These are phyloP conservation scores for Thamnidium elegans DNA, from an alignment of 192 early-diverging fungal species.

Conservation along the genomic window DNA sequence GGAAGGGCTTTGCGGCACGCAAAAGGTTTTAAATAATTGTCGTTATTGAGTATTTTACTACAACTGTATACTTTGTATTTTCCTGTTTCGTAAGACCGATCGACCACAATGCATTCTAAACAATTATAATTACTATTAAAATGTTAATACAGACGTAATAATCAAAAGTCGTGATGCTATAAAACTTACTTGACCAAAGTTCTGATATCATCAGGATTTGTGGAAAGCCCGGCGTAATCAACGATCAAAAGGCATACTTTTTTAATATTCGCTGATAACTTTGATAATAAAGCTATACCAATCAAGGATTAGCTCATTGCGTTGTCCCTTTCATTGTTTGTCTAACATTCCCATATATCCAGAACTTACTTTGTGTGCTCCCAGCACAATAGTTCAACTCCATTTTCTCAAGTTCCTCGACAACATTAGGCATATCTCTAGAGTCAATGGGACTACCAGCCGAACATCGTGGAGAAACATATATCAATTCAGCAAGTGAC, in stretches of 20 bases:
- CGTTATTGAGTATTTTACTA: constrained; percentile 4
- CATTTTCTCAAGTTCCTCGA: constrained; percentile 15
- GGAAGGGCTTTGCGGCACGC: background rate
- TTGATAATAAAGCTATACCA: background rate
- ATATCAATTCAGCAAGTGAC: constrained; percentile 9
- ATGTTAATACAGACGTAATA: background rate
- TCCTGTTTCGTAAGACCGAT: constrained; percentile 8
- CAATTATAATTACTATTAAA: constrained; percentile 2
- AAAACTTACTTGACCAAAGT: constrained; percentile 3
- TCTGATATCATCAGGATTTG: background rate
- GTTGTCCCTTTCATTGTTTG: background rate
- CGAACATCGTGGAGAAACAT: constrained; percentile 6
- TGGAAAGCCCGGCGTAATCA: constrained; percentile 6
- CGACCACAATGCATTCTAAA: constrained; percentile 13
- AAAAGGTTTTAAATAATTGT: constrained; percentile 2
- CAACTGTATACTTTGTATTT: constrained; percentile 13
- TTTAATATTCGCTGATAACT: background rate
- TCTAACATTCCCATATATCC: background rate
- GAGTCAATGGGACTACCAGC: constrained; percentile 11
- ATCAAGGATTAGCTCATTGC: background rate
- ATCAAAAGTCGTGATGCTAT: constrained; percentile 4
- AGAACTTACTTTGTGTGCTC: constrained; percentile 17
- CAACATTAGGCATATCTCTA: constrained; percentile 7
- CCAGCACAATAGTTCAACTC: constrained; percentile 9
- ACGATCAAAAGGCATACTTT: constrained; percentile 8